Base-by-base conservation (phyloP, 2,329 filamentous ascomycete species). In the Trichoderma harzianum region DNA sequence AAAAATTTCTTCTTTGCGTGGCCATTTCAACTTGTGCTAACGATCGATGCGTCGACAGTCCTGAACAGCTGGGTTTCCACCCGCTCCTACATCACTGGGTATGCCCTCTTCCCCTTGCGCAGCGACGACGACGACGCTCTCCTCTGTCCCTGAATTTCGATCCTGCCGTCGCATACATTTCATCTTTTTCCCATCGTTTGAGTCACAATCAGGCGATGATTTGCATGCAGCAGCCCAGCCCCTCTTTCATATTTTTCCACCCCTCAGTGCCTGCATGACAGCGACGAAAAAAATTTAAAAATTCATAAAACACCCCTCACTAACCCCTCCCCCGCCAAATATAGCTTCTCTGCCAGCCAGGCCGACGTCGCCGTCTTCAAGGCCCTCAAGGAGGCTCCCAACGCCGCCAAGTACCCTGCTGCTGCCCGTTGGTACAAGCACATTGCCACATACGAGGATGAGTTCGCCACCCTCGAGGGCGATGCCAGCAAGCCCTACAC, bases 371-470 rank as follows among this genome's bases (percentile, higher is more conserved):
- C 92, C 84, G 90, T 90, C 86, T 98, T 93, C 93, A 97, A 98
- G 90, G 93, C 93, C 80, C 84, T 98, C 83, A 91, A 88, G 80
- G 85, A 87, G 78, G 84, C 90, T 73, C 96, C 96, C 78, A 90
- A 92, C 77, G 89, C 92, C 79, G 87, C 88, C 83, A 97, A 97
- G 88, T 97, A 92, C 91, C 94, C 95, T 80, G 88, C 97, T 87
- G 94, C 92, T 81, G 94, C 93, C 82, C 92, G 96, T 84, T 99
- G 96, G 96, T 98, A 97, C 91, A 97, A 97, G 90, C 95, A 99
- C 90, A 93, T 98, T 82, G 90, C 93, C 83, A 92, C 93, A 78
- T 97, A 93, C 87, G 91, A 97, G 89, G 88, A 92, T 77, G 95
- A 98, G 85, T 98, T 98, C 87, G 88, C 92, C 79, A 92, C 91